A percentile compares a stretch with the other conserved stretches of the same genome.
Conservation (phyloP, 768 basidiomycete genomes). For the Leccinum imitatum region DNA sequence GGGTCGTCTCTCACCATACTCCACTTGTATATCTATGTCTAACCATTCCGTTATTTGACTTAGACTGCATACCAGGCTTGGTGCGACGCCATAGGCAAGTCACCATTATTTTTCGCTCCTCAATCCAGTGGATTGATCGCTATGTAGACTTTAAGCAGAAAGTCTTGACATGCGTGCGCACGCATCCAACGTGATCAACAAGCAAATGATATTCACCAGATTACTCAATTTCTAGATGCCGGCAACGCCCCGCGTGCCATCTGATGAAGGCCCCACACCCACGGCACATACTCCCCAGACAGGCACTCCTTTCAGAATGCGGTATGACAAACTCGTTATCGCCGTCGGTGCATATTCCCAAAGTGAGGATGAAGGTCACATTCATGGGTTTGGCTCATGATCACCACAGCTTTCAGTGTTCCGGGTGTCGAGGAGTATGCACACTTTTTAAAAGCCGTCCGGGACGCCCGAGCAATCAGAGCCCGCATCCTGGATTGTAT, state of each 20-base stretch:
- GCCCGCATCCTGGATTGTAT: conserved; percentile 71
- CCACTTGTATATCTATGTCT: not conserved
- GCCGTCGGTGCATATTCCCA: conserved; percentile 85
- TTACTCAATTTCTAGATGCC: conserved; percentile 48
- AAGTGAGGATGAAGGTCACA: conserved; percentile 45
- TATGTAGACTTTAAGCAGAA: conserved; percentile 58
- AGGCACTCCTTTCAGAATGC: conserved; percentile 50
- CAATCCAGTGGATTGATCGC: conserved; percentile 8
- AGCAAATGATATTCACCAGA: not conserved
- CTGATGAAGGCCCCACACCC: conserved; percentile 17
- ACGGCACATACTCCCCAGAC: conserved; percentile 15
- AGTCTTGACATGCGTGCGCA: conserved; percentile 57
- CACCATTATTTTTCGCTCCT: not conserved
- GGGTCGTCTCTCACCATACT: conserved; percentile 14
- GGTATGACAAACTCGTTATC: conserved; percentile 81
- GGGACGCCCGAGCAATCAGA: conserved; percentile 71
- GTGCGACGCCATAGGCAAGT: conserved; percentile 67
- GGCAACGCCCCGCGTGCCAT: conserved; percentile 48
- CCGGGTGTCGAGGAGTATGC: conserved; percentile 82
- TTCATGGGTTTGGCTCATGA: conserved; percentile 2
- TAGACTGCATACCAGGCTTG: conserved; percentile 71
- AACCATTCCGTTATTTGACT: not conserved
- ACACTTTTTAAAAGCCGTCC: conserved; percentile 78
- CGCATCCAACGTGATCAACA: not conserved
- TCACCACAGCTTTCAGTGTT: conserved; percentile 55